Evolutionary conservation across 164 flowering plant species (phyloP), one percentile per base, ranked within the genome.

Genomic region (Magnolia officinalis): DNA sequence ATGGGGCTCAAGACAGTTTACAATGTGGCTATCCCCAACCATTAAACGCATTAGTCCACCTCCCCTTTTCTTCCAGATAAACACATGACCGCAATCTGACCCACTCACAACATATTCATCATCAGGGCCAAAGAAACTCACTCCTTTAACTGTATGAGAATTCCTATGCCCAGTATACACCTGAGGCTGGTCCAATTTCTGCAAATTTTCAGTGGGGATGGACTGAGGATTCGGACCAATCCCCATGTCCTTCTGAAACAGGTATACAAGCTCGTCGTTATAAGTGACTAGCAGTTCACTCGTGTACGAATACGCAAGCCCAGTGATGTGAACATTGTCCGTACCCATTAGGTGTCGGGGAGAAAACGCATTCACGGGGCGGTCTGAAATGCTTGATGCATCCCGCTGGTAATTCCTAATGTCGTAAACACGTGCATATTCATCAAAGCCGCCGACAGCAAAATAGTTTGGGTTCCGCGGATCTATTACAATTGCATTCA

Each of bases 261-360:
- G 74, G 83, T 92, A 90, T 8, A 90, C 85, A 71, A 85, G 87
- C 79, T 92, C 97, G 65, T 92, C 93, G 55, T 83, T 88, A 82
- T 92, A 90, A n/a, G 97, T 86, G 21, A 87, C 90, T 63, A 92
- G 89, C 72, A 92, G 83, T 74, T 90, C 97, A 74, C 92, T 89
- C 26, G 78, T 68, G 63, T 72, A 79, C 1, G 97, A 92, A 75
- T 82, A 92, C 11, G 94, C 91, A 80, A 92, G 74, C 8, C 89
- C 94, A 4, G 93, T 90, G 75, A 92, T 88, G 82, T 84, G 86
- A 66, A 87, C 82, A 68, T 83, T 77, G 49, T 73, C 76, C n/a
- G 73, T 76, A 37, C 76, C 80, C 63, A 84, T 72, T 69, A 91
- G 79, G 73, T 89, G 89, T 63, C n/a, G 76, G 8, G 97, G 94